A percentile compares a stretch with the other conserved stretches of the same genome.
phyloP scores from a whole-genome alignment of 495 filamentous ascomycete genomes.

The Oidiodendron maius region DNA sequence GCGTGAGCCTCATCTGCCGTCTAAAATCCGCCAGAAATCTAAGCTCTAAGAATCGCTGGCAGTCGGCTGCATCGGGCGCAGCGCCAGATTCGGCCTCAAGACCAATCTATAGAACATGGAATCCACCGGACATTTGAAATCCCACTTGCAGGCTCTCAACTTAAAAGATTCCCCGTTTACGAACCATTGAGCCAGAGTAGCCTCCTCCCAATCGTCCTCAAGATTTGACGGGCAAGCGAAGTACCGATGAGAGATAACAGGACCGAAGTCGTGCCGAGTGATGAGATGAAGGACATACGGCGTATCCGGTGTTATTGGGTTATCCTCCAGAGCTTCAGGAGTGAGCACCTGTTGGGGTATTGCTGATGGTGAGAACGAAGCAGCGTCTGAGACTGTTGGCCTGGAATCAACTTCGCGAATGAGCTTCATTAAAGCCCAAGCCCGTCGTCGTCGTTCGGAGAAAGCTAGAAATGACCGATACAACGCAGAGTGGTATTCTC shows the following conservation, averaged over 20 bases:
- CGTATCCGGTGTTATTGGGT: constrained; percentile 11
- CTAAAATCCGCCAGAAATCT: too few relatives aligned
- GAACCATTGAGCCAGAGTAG: constrained; percentile 16
- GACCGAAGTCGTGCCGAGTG: constrained; percentile 18
- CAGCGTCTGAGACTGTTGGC: neutral
- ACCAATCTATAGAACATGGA: constrained; percentile 17
- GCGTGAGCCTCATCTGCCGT: too few relatives aligned
- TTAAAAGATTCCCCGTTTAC: constrained; percentile 14
- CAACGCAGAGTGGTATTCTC: constrained; percentile 16
- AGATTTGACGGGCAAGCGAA: constrained; percentile 13
- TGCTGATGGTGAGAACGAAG: neutral
- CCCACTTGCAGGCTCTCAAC: constrained; percentile 17
- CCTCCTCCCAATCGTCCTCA: constrained; percentile 17
- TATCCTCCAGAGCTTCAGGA: constrained; percentile 9
- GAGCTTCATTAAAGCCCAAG: neutral
- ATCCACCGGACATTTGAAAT: constrained; percentile 18
- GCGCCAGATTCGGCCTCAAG: constrained; percentile 17
- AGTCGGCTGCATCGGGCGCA: constrained; percentile 1
- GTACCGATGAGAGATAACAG: constrained; percentile 20
- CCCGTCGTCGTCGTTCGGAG: constrained; percentile 2
- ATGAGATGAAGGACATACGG: constrained; percentile 16
- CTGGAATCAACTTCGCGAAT: neutral
- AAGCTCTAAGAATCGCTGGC: neutral
- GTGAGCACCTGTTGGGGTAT: constrained; percentile 7
- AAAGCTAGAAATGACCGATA: constrained; percentile 14